Evolutionary conservation across 257 asterid genomes (phyloP).

Genomic region (Fraxinus pennsylvanica): DNA sequence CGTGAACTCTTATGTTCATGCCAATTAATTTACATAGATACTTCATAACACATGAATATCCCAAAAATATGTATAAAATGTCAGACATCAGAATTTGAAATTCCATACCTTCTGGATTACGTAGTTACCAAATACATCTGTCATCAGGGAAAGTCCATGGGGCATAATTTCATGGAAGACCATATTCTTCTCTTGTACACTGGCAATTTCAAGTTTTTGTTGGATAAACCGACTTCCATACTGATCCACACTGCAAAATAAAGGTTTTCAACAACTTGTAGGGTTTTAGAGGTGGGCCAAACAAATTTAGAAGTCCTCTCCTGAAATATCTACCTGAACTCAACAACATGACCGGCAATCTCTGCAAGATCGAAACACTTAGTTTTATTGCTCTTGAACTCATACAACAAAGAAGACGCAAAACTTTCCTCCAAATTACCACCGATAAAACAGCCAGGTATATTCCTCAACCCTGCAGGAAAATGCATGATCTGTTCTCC

Average conservation of each 20-base stretch:
- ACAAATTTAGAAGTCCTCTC: background rate
- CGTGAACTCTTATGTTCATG: constrained; percentile 2
- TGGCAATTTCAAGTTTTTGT: constrained; percentile 82
- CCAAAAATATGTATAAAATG: background rate
- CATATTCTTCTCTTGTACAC: constrained; percentile 68
- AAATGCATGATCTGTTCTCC: constrained; percentile 47
- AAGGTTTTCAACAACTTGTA: constrained; percentile 10
- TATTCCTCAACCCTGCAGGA: constrained; percentile 46
- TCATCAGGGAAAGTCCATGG: constrained; percentile 71
- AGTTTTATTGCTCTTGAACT: constrained; percentile 72
- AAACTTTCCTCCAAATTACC: constrained; percentile 49
- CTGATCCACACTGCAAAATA: constrained; percentile 70
- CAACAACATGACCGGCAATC: constrained; percentile 85
- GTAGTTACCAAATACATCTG: constrained; percentile 87
- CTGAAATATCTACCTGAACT: constrained; percentile 58
- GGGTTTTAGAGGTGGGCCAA: background rate
- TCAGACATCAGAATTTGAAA: background rate
- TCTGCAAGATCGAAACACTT: constrained; percentile 72
- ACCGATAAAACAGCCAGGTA: constrained; percentile 47
- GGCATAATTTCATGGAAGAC: constrained; percentile 79
- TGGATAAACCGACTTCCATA: constrained; percentile 86
- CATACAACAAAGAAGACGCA: constrained; percentile 62
- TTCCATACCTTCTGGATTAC: constrained; percentile 75
- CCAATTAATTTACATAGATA: background rate
- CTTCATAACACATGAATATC: background rate